Percentiles rank a stretch among this genome's conserved stretches.
Conservation (phyloP, 495 filamentous ascomycete genomes). For the Penicillium simplicissimum region DNA sequence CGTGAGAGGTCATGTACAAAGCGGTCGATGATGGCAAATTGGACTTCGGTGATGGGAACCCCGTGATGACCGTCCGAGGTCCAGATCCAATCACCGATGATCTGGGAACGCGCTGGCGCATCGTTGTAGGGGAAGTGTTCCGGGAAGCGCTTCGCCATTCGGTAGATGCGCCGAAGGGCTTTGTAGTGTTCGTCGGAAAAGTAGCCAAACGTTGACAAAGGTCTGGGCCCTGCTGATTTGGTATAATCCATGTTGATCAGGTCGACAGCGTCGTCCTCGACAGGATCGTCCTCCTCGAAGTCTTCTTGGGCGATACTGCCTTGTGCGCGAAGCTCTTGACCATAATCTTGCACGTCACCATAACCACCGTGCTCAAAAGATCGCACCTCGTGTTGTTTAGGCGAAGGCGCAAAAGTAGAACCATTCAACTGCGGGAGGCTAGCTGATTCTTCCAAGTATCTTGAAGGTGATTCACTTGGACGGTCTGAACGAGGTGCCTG, state of each 20-base stretch:
- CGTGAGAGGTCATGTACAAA: conserved; percentile 45
- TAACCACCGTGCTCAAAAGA: background rate
- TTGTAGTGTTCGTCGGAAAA: conserved; percentile 50
- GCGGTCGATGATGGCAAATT: conserved; percentile 48
- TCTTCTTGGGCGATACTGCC: conserved; percentile 12
- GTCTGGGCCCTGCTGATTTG: conserved; percentile 20
- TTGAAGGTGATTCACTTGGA: conserved; percentile 16
- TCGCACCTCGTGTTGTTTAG: background rate
- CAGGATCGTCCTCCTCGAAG: background rate
- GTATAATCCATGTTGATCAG: conserved; percentile 13
- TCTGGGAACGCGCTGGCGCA: conserved; percentile 38
- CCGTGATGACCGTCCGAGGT: conserved; percentile 46
- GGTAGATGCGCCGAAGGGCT: conserved; percentile 44
- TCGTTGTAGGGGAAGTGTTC: conserved; percentile 43
- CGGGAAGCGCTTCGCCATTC: conserved; percentile 40
- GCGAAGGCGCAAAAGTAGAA: background rate
- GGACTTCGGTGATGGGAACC: conserved; percentile 46
- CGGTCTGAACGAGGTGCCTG: conserved; percentile 15
- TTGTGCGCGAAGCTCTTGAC: background rate
- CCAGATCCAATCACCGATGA: conserved; percentile 51
- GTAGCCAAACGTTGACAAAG: conserved; percentile 41
- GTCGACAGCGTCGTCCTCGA: conserved; percentile 7
- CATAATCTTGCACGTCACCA: conserved; percentile 3
- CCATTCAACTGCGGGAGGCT: conserved; percentile 1
- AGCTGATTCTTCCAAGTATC: conserved; percentile 12